Evolutionary conservation across 352 stramenopile genomes (phyloP), one percentile per base, ranked within the genome.

Genomic region (Blastocystis sp.): DNA sequence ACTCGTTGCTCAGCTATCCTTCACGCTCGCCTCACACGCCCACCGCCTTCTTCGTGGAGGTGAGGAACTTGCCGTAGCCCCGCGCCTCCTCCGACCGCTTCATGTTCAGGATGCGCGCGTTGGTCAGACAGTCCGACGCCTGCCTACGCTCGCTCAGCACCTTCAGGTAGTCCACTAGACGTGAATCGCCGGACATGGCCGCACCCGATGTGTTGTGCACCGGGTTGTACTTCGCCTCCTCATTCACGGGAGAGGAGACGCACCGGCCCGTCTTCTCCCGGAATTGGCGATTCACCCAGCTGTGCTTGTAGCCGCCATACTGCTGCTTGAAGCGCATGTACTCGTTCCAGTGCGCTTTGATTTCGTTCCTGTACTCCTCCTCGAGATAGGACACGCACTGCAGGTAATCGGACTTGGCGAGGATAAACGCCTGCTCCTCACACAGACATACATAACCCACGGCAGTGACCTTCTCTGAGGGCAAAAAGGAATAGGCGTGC

Each of bases 11-110:
- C 17, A 84, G 67, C 74, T 84, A 70, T 2, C 43, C 48, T 14
- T 67, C 23, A 66, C 19, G 3, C n/a, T 5, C 2, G 11, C 21
- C 38, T 34, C 17, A 0, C 17, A 14, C 59, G 2, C 34, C 38
- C 48, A 84, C 74, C 11, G 74, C 74, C 9, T 11, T 45, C 61
- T 45, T 59, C 2, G 74, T 84, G 17, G 48, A 17, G 2, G 53
- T 64, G 2, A 84, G 34, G 66, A 69, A 84, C 60, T 84, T 84
- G 38, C 74, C 74, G 34, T 84, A 69, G 21, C 74, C 60, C 10
- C 74, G 74, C 11, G 45, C 52, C 61, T 84, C 74, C 34, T 84
- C 74, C 34, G 52, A 23, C 17, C 74, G 53, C 52, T 28, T 34
- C 17, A 53, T 56, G 4, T 67, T 28, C 59, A 84, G 53, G 23